A percentile compares a stretch with the other conserved stretches of the same genome.
Evolutionary conservation across 805 yeast species (phyloP).

Genomic region (Clavispora carvajalis): DNA sequence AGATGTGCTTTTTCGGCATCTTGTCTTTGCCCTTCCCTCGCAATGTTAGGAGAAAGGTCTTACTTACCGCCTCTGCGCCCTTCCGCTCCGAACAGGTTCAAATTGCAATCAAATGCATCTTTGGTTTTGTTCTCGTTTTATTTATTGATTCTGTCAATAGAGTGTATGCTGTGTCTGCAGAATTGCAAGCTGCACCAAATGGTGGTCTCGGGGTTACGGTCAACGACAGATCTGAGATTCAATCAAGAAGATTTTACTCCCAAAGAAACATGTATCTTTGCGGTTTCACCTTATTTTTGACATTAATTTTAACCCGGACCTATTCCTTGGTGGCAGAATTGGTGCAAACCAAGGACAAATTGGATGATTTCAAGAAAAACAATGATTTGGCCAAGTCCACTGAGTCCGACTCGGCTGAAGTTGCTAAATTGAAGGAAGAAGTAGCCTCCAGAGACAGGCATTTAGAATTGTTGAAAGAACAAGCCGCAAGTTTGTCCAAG

Average conservation of each 20-base stretch:
- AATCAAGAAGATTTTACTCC: slow-evolving; percentile 88
- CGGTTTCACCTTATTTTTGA: slow-evolving; percentile 89
- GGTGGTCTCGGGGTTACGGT: slow-evolving; percentile 19
- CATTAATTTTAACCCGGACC: slow-evolving; percentile 80
- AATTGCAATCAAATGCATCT: slow-evolving; percentile 71
- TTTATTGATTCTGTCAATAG: slow-evolving; percentile 88
- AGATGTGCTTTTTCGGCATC: slow-evolving; percentile 71
- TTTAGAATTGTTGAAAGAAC: slow-evolving; percentile 63
- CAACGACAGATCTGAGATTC: slow-evolving; percentile 73
- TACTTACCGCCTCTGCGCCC: slow-evolving; percentile 59
- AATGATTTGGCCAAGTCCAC: slow-evolving; percentile 18
- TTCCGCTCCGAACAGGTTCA: slow-evolving; percentile 68
- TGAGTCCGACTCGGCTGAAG: slow-evolving; percentile 25
- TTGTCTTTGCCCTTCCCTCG: slow-evolving; percentile 87
- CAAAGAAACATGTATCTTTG: slow-evolving; percentile 95
- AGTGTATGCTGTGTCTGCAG: slow-evolving; percentile 63
- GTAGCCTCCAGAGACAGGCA: slow-evolving; percentile 57
- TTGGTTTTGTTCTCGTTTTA: slow-evolving; percentile 77
- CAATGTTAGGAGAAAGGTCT: slow-evolving; percentile 59
- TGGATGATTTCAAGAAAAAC: slow-evolving; percentile 30
- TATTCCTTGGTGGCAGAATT: slow-evolving; percentile 74
- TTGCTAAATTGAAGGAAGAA: slow-evolving; percentile 40
- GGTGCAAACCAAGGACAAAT: slow-evolving; percentile 57
- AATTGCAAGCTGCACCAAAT: slow-evolving; percentile 38
- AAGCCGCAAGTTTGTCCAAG: slow-evolving; percentile 57